phyloP scores from a whole-genome alignment of 2,329 filamentous ascomycete genomes.

The Ascochyta lentis region DNA sequence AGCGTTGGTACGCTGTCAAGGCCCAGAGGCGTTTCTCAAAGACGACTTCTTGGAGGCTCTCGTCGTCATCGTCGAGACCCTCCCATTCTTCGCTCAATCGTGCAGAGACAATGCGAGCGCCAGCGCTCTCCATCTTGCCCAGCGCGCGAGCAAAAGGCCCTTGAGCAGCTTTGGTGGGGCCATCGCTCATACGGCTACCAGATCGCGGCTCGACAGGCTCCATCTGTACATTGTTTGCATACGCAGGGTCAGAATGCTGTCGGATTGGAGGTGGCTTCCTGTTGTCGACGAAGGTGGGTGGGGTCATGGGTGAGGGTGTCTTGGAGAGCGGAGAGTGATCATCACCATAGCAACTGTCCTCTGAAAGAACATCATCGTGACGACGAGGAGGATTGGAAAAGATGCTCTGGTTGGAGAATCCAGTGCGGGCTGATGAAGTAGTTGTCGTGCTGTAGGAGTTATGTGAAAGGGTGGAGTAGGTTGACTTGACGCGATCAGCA shows the following conservation, averaged over 20 bases:
- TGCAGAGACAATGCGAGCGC: slow-evolving; percentile 33
- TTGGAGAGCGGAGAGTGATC: slow-evolving; percentile 8
- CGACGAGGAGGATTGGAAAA: slow-evolving; percentile 26
- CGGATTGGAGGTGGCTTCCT: slow-evolving; percentile 6
- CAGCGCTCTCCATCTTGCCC: slow-evolving; percentile 36
- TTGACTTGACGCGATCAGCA: slow-evolving; percentile 20
- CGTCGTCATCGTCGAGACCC: slow-evolving; percentile 32
- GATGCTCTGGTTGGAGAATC: slow-evolving; percentile 27
- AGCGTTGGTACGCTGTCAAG: slow-evolving; percentile 33
- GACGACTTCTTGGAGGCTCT: slow-evolving; percentile 34
- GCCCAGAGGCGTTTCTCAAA: slow-evolving; percentile 41
- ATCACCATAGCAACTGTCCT: slow-evolving; percentile 18
- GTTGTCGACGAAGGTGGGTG: slow-evolving; percentile 14
- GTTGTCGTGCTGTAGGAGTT: slow-evolving; percentile 28
- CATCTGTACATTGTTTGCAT: slow-evolving; percentile 24
- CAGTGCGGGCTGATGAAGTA: slow-evolving; percentile 20
- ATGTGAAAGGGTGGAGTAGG: slow-evolving; percentile 27
- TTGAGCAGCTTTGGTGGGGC: slow-evolving; percentile 23
- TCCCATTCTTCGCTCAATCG: slow-evolving; percentile 39
- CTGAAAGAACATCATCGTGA: slow-evolving; percentile 26
- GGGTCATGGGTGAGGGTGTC: slow-evolving; percentile 11
- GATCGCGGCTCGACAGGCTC: slow-evolving; percentile 32
- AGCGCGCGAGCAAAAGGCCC: slow-evolving; percentile 32
- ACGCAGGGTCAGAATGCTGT: slow-evolving; percentile 14
- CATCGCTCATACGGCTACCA: slow-evolving; percentile 29